Conservation (phyloP, 2,329 filamentous ascomycete species). For the Penicillium decumbens region DNA sequence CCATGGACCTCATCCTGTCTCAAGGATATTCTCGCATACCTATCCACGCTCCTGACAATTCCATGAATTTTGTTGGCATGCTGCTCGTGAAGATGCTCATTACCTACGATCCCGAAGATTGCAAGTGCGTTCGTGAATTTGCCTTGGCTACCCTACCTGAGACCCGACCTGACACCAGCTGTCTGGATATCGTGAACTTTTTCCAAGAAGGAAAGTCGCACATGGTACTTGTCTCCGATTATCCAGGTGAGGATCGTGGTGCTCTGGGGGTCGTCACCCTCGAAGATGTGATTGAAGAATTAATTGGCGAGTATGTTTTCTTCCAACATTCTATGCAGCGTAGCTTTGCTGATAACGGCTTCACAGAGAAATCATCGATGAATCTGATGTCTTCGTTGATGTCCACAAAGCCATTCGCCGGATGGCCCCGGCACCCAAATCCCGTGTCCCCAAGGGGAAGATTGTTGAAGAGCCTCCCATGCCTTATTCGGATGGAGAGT, state of each 20-base stretch:
- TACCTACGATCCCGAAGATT: slow-evolving; percentile 95
- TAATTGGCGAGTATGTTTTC: slow-evolving; percentile 83
- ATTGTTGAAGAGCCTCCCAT: slow-evolving; percentile 48
- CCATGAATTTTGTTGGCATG: slow-evolving; percentile 92
- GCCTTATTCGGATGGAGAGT: slow-evolving; percentile 29
- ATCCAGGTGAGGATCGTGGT: slow-evolving; percentile 83
- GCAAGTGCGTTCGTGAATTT: slow-evolving; percentile 80
- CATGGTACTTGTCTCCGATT: slow-evolving; percentile 93
- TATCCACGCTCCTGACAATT: slow-evolving; percentile 80
- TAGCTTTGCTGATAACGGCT: slow-evolving; percentile 18
- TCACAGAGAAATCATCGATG: slow-evolving; percentile 88
- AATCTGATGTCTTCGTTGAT: slow-evolving; percentile 96
- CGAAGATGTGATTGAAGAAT: slow-evolving; percentile 96
- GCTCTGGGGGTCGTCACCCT: slow-evolving; percentile 90
- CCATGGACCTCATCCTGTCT: slow-evolving; percentile 88
- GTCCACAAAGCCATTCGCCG: slow-evolving; percentile 96
- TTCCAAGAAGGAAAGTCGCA: slow-evolving; percentile 99
- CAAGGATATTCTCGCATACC: slow-evolving; percentile 95
- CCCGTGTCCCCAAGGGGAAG: slow-evolving; percentile 58
- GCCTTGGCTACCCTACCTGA: slow-evolving; percentile 90
- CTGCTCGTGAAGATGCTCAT: slow-evolving; percentile 97
- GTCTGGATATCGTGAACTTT: slow-evolving; percentile 97
- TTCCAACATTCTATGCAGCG: not conserved
- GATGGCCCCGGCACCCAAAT: slow-evolving; percentile 75
- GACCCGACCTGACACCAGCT: slow-evolving; percentile 91